Evolutionary conservation across 1,284 basidiomycete species (phyloP), one percentile per base, ranked within the genome.

Genomic region (Ceratobasidium sp.): DNA sequence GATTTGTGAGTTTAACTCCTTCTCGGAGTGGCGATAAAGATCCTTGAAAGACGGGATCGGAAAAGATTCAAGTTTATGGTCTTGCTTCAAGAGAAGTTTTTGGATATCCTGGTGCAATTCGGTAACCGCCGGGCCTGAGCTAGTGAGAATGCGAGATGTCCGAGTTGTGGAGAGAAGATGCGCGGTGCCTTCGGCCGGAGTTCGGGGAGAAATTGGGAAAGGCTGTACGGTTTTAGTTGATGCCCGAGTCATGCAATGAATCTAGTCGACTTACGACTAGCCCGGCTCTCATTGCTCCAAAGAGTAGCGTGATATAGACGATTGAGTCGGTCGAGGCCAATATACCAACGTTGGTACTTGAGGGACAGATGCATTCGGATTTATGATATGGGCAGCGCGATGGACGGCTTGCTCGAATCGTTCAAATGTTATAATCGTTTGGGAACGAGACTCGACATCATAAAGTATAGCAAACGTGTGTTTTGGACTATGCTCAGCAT

Each of bases 381-480:
- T 61, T 20, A 61, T 39, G 12, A 61, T 9, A 61, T 61, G 58
- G 12, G 58, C 58, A 6, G 58, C 33, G 12, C 69, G 46, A 23
- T 71, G 69, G 18, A 60, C 55, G 7, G 53, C 69, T 26, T 46
- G 40, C 3, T 33, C 51, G 42, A 71, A 40, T 7, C 23, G 53
- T 40, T 71, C 69, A 26, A 58, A 71, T 15, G 69, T 71, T 3
- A 71, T 42, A 7, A 40, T 20, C 4, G n/a, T 44, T 55, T 71
- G 53, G 9, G 26, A 26, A 10, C 39, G 58, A 20, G 53, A n/a
- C 5, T 71, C 44, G 28, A 71, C 55, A 58, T 58, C 40, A n/a
- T 71, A 46, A 3, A 71, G 55, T 44, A 71, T 42, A 40, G 53
- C 39, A 42, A 71, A 71, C 10, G 44, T 13, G 40, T 71, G 69